Base-by-base conservation (phyloP, 192 early-diverging fungal species). In the Coemansia interrupta region DNA sequence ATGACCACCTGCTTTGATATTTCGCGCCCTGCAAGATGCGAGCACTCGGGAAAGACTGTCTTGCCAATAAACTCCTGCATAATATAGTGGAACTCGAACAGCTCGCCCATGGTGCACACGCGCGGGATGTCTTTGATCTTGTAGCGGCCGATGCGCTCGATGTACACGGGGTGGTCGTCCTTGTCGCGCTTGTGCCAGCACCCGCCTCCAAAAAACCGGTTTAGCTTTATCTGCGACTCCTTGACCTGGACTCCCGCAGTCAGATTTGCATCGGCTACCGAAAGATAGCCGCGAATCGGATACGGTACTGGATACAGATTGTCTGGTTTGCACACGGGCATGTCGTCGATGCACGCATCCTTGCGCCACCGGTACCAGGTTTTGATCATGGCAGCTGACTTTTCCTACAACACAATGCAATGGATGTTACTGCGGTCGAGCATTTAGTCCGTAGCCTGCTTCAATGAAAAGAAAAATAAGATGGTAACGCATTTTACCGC, bases 121-220 rank as follows among this genome's bases (percentile, higher is more conserved):
- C 82, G 84, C 30, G 86, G 83, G 20, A 89, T 65, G 9, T 82
- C 72, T 48, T 89, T 89, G 51, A 83, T 83, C 44, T 82, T 78
- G 63, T 89, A 72, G 6, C 65, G 80, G 63, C 93, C 93, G 48
- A 94, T 78, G 30, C 86, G 85, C 81, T 98, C 96, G 64, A 96
- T 87, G 66, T 95, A 98, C 48, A 98, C 71, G 4, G 93, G 92
- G 56, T 90, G 84, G 17, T 94, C 96, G 26, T 86, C 78, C 64
- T 88, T 93, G 83, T 98, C 96, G 56, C 80, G 83, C 59, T 94
- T 94, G 80, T 98, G 96, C 56, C 86, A 78, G 77, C 80, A 80
- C 42, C 83, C 83, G 51, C 88, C 88, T 12, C 88, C 88, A 74
- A 90, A 84, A 51, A 83, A 83, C 32, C 63, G 74, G 60, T 82